Evolutionary conservation across 1,139 yeast genomes (phyloP).

Genomic region (Hyphopichia burtonii): DNA sequence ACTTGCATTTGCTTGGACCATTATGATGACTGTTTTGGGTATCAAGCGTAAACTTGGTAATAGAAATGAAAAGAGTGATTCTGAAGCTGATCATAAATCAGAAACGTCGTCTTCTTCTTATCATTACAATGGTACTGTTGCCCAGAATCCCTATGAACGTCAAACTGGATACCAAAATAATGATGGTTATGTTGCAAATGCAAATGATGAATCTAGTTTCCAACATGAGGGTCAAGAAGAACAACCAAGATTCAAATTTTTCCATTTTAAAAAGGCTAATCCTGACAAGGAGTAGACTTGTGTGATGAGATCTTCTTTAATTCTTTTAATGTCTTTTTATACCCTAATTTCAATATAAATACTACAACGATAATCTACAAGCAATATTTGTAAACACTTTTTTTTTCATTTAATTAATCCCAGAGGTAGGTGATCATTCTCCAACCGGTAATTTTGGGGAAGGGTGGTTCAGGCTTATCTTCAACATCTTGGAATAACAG

Average conservation of each 20-base stretch:
- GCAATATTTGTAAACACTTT: too few species aligned
- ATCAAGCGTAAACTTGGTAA: background rate
- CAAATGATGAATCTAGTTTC: background rate
- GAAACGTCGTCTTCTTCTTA: constrained; percentile 3
- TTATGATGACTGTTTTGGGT: constrained; percentile 6
- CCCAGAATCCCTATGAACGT: constrained; percentile 1
- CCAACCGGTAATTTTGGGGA: constrained; percentile 25
- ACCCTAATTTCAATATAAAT: too few species aligned
- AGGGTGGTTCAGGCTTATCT: constrained; percentile 38
- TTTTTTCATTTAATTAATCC: too few species aligned
- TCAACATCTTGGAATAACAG: constrained; percentile 32
- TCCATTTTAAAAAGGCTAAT: constrained; percentile 12
- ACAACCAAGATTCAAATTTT: constrained; percentile 12
- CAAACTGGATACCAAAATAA: background rate
- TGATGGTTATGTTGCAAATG: constrained; percentile 3
- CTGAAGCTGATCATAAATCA: background rate
- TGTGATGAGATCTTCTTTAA: too few species aligned
- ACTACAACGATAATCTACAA: too few species aligned
- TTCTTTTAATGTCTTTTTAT: too few species aligned
- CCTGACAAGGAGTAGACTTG: constrained; percentile 9
- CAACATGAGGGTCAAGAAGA: constrained; percentile 3
- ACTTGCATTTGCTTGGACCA: constrained; percentile 15
- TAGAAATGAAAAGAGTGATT: background rate
- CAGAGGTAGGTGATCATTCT: constrained; percentile 21
- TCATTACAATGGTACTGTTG: constrained; percentile 5